Evolutionary conservation across 1,139 yeast genomes (phyloP), one percentile per base, ranked within the genome.

Genomic region (Meyerozyma smithsonii): DNA sequence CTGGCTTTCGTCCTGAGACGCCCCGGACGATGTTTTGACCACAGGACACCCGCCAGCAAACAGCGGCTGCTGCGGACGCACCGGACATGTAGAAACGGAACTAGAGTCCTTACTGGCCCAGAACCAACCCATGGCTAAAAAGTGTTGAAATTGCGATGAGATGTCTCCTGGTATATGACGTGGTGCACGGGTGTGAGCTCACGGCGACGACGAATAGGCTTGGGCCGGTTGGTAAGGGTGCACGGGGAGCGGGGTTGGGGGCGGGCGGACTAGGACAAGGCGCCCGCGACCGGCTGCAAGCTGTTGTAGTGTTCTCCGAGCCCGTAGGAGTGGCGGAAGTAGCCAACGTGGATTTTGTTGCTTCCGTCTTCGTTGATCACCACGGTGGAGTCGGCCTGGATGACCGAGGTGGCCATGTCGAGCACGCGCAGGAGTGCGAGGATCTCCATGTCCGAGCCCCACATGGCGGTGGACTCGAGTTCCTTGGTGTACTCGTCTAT

Each of bases 391-490:
- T 94, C 95, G 33, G 87, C 84, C 66, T 85, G 79, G 60, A 82
- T 68, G 5, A 92, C 81, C 37, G 81, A 71, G n/a, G 90, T 78
- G 1, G 89, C 84, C 50, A 86, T 80, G 42, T 81, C 71, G 52
- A 72, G 85, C 8, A 75, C 76, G 44, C 78, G 73, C 1, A 94
- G 73, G 34, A 89, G 66, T 0, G 97, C 96, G 51, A 87, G 59
- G 15, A 90, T 80, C 64, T 92, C 98, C 69, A 89, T 69, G 54
- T 92, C 97, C 4, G 96, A 94, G 21, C 98, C 98, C 98, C 98
- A 92, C 71, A 87, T 77, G 0, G 95, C 81, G 0, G 96, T 87
- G 12, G 64, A 65, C 40, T 74, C 84, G 41, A 92, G 71, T 48
- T 82, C 83, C 1, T 66, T 60, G 7, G 88, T 74, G 58, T 92